Evolutionary conservation across 768 basidiomycete species (phyloP).

Genomic region (Termitomyces sp.): DNA sequence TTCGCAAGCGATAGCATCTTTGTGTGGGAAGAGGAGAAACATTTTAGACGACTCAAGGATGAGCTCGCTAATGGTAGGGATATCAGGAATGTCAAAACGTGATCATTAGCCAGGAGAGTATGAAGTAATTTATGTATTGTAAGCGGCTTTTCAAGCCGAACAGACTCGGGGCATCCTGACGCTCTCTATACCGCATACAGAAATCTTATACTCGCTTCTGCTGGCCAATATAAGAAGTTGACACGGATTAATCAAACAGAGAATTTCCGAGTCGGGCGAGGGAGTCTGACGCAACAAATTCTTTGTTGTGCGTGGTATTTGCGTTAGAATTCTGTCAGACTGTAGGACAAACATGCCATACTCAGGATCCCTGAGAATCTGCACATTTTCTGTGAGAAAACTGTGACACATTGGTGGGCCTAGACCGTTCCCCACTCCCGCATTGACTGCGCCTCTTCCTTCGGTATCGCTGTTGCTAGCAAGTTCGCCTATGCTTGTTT

Average conservation of each 20-base stretch:
- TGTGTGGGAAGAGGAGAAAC: conserved; percentile 38
- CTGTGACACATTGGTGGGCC: background rate
- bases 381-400: background rate
- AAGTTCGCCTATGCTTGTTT: background rate
- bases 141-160: background rate
- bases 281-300: background rate
- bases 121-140: background rate
- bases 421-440: background rate
- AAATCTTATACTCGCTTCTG: background rate
- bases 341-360: background rate
- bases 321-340: background rate
- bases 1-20: conserved; percentile 38
- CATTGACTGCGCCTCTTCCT: background rate
- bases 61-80: conserved; percentile 19
- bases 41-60: conserved; percentile 30
- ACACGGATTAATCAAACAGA: background rate
- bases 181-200: background rate
- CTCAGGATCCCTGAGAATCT: background rate
- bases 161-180: background rate
- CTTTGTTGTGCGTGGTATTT: background rate
- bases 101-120: background rate
- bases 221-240: background rate
- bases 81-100: conserved; percentile 8
- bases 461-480: background rate
- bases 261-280: background rate